Base-by-base conservation (phyloP, 805 yeast genomes). In the Candida schatavii region DNA sequence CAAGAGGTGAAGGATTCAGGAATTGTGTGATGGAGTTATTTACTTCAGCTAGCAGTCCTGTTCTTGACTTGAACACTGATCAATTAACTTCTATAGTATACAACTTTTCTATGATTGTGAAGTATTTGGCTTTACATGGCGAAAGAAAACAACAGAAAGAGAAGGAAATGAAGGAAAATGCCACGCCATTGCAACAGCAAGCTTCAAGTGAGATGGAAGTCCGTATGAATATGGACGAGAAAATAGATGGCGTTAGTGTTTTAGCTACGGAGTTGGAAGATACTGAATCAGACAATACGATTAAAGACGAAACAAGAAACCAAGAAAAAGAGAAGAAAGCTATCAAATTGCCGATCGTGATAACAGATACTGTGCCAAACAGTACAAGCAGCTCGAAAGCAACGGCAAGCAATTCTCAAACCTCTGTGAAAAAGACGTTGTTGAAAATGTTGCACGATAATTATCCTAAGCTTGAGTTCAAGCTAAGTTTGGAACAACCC, bases 21-120 rank as follows among this genome's bases (percentile, higher is more conserved):
- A 55, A 64, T 35, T 64, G 66, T 41, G 59, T 63, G 2, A 44
- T 68, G 19, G 75, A 70, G 45, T 41, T 66, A 6, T 68, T 62
- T 46, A 52, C 62, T 21, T 60, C 74, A 0, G 59, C 66, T 15
- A 59, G 65, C 28, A 63, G 67, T 35, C 74, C 75, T 3, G 52
- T 68, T 6, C 31, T 70, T 5, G 75, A 70, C 45, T 46, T 68
- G 33, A 57, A 61, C 43, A 62, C 67, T 4, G 45, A 45, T 6
- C 66, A 67, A 27, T 46, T 64, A 17, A 59, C 67, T 17, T 52
- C 56, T 7, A n/a, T 68, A 7, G 45, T 64, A 6, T 68, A 63
- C 52, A 68, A 68, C 40, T 32, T 57, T n/a, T 57, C 61, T 4
- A 45, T 66, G 15, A 15, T 64, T 5, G 49, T 48, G 31, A 69